phyloP scores from a whole-genome alignment of 768 basidiomycete species.

The Suillus discolor region DNA sequence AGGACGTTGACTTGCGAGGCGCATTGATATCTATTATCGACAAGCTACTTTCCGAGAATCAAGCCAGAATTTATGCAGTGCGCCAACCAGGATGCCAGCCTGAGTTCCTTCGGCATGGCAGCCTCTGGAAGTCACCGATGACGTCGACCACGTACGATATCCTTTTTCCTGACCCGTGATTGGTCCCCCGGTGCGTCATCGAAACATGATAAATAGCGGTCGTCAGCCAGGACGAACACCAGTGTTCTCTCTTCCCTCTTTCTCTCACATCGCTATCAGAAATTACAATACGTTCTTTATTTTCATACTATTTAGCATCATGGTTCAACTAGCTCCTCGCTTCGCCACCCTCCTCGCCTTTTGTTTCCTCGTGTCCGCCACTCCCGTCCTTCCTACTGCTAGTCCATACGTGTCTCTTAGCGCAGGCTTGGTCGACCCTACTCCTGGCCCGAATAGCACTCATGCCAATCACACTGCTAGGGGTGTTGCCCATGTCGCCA shows the following conservation, averaged over 20 bases:
- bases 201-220: slow-evolving; percentile 24
- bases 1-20: too few species aligned
- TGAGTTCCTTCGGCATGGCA: slow-evolving; percentile 9
- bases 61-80: background rate
- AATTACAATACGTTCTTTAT: slow-evolving; percentile 17
- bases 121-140: background rate
- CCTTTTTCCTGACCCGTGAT: background rate
- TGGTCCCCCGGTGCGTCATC: slow-evolving; percentile 1
- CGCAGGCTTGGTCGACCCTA: background rate
- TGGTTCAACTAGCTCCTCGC: slow-evolving; percentile 31
- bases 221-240: slow-evolving; percentile 1
- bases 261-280: slow-evolving; percentile 13
- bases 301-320: slow-evolving; percentile 28
- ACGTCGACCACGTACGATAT: slow-evolving; percentile 11
- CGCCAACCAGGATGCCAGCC: background rate
- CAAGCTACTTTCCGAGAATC: too few species aligned
- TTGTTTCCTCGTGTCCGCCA: slow-evolving; percentile 24
- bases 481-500: background rate
- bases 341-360: slow-evolving; percentile 32
- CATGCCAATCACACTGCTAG: background rate
- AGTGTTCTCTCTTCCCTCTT: slow-evolving; percentile 12
- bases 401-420: background rate
- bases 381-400: slow-evolving; percentile 14
- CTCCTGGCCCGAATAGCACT: background rate
- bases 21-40: too few species aligned